Evolutionary conservation across 2,329 filamentous ascomycete species (phyloP).

Genomic region (Colletotrichum cereale): DNA sequence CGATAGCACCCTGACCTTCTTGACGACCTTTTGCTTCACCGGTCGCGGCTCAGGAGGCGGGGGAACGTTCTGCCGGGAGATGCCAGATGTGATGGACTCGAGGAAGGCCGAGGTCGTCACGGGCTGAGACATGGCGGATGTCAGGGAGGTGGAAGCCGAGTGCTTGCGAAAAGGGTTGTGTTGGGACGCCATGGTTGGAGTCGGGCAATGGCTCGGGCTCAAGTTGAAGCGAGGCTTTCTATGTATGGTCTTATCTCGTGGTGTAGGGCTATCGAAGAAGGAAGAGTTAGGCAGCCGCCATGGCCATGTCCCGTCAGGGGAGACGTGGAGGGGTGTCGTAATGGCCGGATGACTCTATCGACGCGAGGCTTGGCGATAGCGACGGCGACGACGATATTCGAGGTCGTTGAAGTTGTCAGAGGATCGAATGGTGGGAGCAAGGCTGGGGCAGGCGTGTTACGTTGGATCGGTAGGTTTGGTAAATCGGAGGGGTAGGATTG

Average conservation of each 20-base stretch:
- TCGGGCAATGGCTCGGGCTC: conserved; percentile 12
- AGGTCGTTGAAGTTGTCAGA: background rate
- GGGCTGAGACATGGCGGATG: conserved; percentile 42
- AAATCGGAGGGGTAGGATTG: conserved; percentile 14
- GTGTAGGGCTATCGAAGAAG: conserved; percentile 23
- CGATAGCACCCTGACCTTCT: conserved; percentile 76
- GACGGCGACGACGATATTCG: background rate
- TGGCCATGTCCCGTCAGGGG: conserved; percentile 24
- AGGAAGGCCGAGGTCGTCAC: conserved; percentile 45
- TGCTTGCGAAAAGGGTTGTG: conserved; percentile 66
- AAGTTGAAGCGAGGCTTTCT: background rate
- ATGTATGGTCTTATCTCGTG: conserved; percentile 7
- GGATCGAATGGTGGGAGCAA: conserved; percentile 7
- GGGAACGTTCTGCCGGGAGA: conserved; percentile 43
- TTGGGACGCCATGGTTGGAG: conserved; percentile 48
- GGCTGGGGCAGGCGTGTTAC: conserved; percentile 4
- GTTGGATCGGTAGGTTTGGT: conserved; percentile 6
- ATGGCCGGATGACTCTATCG: conserved; percentile 2
- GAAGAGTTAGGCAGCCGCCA: conserved; percentile 36
- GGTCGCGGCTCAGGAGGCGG: conserved; percentile 38
- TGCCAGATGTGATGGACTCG: conserved; percentile 47
- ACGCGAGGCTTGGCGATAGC: background rate
- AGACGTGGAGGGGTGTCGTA: conserved; percentile 18
- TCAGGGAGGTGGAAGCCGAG: conserved; percentile 40
- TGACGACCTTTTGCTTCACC: conserved; percentile 65